Conservation (phyloP, 345 rosid species). For the Passiflora organensis region DNA sequence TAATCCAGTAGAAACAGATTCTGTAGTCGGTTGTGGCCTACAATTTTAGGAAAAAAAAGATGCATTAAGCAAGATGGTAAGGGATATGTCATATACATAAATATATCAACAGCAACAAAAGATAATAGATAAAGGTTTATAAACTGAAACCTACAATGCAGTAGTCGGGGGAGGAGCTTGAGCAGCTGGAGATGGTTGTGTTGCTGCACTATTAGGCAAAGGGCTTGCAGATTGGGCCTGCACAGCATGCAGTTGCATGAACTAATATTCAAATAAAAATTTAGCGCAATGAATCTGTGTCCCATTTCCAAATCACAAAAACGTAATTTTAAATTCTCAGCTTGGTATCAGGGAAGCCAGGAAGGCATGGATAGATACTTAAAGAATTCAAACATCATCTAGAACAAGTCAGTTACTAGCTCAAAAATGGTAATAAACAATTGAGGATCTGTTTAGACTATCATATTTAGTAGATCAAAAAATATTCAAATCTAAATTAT, state of each 20-base stretch:
- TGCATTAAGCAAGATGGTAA: background rate
- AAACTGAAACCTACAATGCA: conserved; percentile 12
- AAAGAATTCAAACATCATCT: no score
- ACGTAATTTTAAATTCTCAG: background rate
- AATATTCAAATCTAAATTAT: no score
- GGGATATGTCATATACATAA: background rate
- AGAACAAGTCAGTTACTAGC: no score
- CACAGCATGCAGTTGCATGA: background rate
- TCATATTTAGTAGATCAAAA: no score
- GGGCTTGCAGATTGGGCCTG: conserved; percentile 17
- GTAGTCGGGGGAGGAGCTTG: conserved; percentile 12
- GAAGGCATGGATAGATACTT: background rate
- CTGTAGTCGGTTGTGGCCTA: conserved; percentile 16
- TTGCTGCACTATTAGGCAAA: conserved; percentile 10
- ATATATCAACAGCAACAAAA: background rate
- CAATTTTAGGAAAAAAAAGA: background rate
- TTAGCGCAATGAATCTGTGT: background rate
- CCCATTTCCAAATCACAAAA: background rate
- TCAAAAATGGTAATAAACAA: no score
- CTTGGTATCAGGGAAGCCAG: background rate
- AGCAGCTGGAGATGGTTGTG: conserved; percentile 6
- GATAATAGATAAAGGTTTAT: background rate
- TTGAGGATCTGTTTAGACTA: no score
- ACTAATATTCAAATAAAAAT: background rate
- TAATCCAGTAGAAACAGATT: conserved; percentile 12